Base-by-base conservation (phyloP, 2,329 filamentous ascomycete genomes). In the Phoma sp. region DNA sequence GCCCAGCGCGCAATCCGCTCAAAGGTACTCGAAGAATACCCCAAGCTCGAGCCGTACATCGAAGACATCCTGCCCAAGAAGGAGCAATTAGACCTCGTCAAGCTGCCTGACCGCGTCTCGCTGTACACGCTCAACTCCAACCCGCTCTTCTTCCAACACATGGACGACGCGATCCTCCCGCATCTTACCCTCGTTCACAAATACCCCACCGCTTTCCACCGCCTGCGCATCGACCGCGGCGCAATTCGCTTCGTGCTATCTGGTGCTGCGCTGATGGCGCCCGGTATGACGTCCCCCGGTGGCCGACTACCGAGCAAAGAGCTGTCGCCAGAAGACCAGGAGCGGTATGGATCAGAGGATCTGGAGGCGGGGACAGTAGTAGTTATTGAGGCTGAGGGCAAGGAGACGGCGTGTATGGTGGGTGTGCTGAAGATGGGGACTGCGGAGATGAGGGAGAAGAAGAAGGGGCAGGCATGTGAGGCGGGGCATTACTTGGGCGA, bases 41-140 rank as follows among this genome's bases (percentile, higher is more conserved):
- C 95, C 2, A 85, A 91, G 45, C 88, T 98, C 45, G 86, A 87
- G 64, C 90, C 91, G 1, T 85, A 92, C 78, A 96, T 97, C 77
- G 95, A 99, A 76, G 91, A 96, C 75, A 87, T 98, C 67, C 83
- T 99, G 63, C 95, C 95, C 43, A 98, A 98, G 79, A 99, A 98
- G 77, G 87, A 90, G 54, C 91, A 95, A 59, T 82, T 98, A 47
- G 90, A 93, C 77, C 86, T 91, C 63, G 87, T 98, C 77, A 98
- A 98, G 80, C 86, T 97, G 81, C 93, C 93, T 60, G 93, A 98
- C 77, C 89, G 91, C 70, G 88, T 91, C 65, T 90, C 90, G 17
- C 89, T 98, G 64, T 99, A 96, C 83, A 87, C 92, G 47, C 85
- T 96, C 68, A 87, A 90, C 68, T 77, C 81, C 50, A 84, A 83